Conservation (phyloP, 2,329 filamentous ascomycete genomes). For the Colletotrichum australisinense region DNA sequence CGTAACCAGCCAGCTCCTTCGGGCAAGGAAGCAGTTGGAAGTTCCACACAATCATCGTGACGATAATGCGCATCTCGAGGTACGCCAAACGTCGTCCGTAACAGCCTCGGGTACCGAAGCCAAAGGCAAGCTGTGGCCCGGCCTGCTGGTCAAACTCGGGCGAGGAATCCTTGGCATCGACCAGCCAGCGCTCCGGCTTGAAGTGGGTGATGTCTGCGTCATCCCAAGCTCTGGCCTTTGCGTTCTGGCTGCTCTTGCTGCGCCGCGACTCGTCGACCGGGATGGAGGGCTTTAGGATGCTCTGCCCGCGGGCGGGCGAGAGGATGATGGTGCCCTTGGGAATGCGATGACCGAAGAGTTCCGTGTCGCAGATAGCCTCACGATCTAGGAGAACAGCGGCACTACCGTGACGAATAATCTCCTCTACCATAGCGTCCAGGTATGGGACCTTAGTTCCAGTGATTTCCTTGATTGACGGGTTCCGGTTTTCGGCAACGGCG, state of each 20-base stretch:
- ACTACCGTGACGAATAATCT: slow-evolving; percentile 43
- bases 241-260: background rate
- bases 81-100: slow-evolving; percentile 51
- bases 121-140: slow-evolving; percentile 49
- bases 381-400: slow-evolving; percentile 38
- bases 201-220: slow-evolving; percentile 29
- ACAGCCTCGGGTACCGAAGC: slow-evolving; percentile 48
- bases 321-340: slow-evolving; percentile 49
- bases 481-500: slow-evolving; percentile 37
- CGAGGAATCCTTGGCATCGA: slow-evolving; percentile 2
- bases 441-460: slow-evolving; percentile 40
- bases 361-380: slow-evolving; percentile 42
- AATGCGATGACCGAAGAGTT: slow-evolving; percentile 45
- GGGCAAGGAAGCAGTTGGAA: slow-evolving; percentile 43
- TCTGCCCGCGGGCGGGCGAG: slow-evolving; percentile 41
- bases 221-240: slow-evolving; percentile 9
- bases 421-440: slow-evolving; percentile 46
- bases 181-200: slow-evolving; percentile 39
- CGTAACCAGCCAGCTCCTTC: background rate
- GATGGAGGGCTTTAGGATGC: slow-evolving; percentile 41
- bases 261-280: slow-evolving; percentile 42
- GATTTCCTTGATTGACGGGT: slow-evolving; percentile 41
- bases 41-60: slow-evolving; percentile 50
- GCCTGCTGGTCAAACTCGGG: slow-evolving; percentile 44
- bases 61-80: slow-evolving; percentile 46